These are phyloP conservation scores for Sporothrix protearum DNA, from an alignment of 2,329 filamentous ascomycete species.

Conservation along the genomic window DNA sequence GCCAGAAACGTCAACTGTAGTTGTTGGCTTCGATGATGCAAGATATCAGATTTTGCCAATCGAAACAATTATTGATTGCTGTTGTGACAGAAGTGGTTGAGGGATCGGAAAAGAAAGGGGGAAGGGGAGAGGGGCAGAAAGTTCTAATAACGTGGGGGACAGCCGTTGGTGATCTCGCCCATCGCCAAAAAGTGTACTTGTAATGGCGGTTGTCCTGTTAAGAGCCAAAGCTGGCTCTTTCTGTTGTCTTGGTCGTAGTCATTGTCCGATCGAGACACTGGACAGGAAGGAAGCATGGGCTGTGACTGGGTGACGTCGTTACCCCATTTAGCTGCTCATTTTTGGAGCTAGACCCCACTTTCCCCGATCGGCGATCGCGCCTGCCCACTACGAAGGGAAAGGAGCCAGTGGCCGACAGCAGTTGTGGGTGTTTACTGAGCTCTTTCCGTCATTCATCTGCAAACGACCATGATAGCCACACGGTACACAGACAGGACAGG, in stretches of 20 bases:
- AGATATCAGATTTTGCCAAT: neutral
- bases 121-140: neutral
- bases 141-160: neutral
- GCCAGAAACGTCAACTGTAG: neutral
- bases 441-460: neutral
- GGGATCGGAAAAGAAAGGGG: neutral
- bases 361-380: slow-evolving; percentile 10
- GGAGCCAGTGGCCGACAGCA: neutral
- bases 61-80: neutral
- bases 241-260: slow-evolving; percentile 10
- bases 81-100: neutral
- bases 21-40: neutral
- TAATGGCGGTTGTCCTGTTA: neutral
- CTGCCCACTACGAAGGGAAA: slow-evolving; percentile 7
- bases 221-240: neutral
- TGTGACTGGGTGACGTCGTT: slow-evolving; percentile 20
- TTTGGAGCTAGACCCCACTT: slow-evolving; percentile 1
- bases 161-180: slow-evolving; percentile 1
- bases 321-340: neutral
- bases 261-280: neutral
- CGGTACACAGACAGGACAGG: neutral
- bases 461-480: neutral
- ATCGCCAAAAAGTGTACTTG: neutral
- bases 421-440: slow-evolving; percentile 13
- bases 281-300: neutral